Percentiles rank a stretch among this genome's conserved stretches.
Conservation (phyloP, 331 rosid genomes). For the Prunus yedoensis region DNA sequence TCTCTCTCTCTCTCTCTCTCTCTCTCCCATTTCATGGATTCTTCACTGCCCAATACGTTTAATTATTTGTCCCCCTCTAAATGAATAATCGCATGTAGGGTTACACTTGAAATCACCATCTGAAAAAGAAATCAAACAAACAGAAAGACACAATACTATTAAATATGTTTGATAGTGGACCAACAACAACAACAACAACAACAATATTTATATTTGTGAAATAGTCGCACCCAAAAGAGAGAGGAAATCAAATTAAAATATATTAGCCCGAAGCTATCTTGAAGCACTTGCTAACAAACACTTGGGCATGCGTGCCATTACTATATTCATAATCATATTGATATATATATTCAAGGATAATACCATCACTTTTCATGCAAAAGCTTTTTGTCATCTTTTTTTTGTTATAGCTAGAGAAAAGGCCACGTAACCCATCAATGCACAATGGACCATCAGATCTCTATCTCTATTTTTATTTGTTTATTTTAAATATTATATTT, state of each 20-base stretch:
- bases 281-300: constrained; percentile 15
- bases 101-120: no score
- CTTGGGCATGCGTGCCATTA: constrained; percentile 14
- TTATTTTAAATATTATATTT: background rate
- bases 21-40: background rate
- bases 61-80: background rate
- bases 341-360: background rate
- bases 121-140: no score
- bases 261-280: background rate
- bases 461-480: background rate
- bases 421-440: constrained; percentile 4
- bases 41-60: background rate
- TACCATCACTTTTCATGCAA: constrained; percentile 10
- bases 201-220: no score
- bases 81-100: no score
- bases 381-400: background rate
- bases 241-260: background rate
- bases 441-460: background rate
- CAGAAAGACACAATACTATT: background rate
- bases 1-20: background rate
- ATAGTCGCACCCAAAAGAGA: background rate
- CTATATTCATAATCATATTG: background rate
- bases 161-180: constrained; percentile 8
- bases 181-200: background rate
- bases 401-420: background rate